Conservation (phyloP, 2,329 filamentous ascomycete genomes). For the Alternaria ventricosa region DNA sequence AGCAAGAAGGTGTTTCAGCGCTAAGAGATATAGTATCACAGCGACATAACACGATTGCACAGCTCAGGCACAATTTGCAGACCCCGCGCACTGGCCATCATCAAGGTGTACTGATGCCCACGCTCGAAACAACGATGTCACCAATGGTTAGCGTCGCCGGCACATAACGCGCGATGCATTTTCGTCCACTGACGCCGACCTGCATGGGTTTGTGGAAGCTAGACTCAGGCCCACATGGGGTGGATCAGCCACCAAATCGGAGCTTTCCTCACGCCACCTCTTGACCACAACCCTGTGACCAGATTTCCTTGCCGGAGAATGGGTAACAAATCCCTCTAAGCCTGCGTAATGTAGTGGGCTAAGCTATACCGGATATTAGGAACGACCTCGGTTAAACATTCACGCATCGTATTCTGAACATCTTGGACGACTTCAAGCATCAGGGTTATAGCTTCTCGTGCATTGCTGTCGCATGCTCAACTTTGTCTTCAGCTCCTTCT, state of each 20-base stretch:
- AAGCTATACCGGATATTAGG: conserved; percentile 13
- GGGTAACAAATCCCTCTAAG: conserved; percentile 32
- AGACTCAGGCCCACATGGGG: conserved; percentile 34
- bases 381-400: conserved; percentile 36
- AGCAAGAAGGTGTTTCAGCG: conserved; percentile 6
- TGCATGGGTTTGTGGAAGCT: conserved; percentile 21
- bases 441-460: conserved; percentile 1
- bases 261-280: conserved; percentile 15
- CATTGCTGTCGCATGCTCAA: not conserved
- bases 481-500: conserved; percentile 8
- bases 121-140: conserved; percentile 25
- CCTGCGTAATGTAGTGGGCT: conserved; percentile 25
- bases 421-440: conserved; percentile 16
- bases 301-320: conserved; percentile 2
- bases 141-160: conserved; percentile 22
- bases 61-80: conserved; percentile 14
- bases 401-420: conserved; percentile 5
- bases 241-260: conserved; percentile 26
- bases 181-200: conserved; percentile 19
- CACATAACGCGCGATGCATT: conserved; percentile 1
- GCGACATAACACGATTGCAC: not conserved
- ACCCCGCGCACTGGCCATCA: conserved; percentile 21
- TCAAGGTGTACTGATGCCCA: conserved; percentile 11
- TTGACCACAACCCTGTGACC: conserved; percentile 4
- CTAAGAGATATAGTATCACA: conserved; percentile 11